Conservation (phyloP, 2,329 filamentous ascomycete genomes). For the Diaporthe nobilis region DNA sequence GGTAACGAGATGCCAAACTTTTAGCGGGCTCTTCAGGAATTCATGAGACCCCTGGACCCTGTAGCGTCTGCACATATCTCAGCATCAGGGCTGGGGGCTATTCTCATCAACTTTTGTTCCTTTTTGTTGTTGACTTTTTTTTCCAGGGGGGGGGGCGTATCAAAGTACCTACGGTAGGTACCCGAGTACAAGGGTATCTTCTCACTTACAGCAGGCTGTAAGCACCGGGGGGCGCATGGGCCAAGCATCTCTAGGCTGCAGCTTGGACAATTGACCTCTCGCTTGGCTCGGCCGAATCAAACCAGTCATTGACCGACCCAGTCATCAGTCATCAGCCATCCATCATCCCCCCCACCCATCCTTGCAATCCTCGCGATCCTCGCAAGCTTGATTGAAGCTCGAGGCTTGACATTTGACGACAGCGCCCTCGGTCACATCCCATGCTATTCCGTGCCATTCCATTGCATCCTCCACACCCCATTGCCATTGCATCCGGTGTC, state of each 20-base stretch:
- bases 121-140: background rate
- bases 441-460: background rate
- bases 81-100: background rate
- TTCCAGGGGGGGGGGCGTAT: background rate
- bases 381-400: conserved; percentile 13
- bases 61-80: background rate
- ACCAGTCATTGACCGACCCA: conserved; percentile 18
- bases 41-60: background rate
- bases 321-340: conserved; percentile 27
- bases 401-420: conserved; percentile 33
- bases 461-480: conserved; percentile 5
- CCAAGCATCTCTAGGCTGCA: conserved; percentile 29
- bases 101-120: background rate
- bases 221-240: conserved; percentile 14
- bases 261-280: conserved; percentile 23
- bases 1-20: background rate
- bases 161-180: background rate
- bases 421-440: background rate
- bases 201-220: conserved; percentile 27
- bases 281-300: conserved; percentile 34
- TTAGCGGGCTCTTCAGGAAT: background rate
- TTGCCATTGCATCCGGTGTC: background rate
- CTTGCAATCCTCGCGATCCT: conserved; percentile 8
- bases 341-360: background rate
- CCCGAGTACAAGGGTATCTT: background rate